phyloP scores from a whole-genome alignment of 2,329 filamentous ascomycete species.

The Pseudocercospora ulei region DNA sequence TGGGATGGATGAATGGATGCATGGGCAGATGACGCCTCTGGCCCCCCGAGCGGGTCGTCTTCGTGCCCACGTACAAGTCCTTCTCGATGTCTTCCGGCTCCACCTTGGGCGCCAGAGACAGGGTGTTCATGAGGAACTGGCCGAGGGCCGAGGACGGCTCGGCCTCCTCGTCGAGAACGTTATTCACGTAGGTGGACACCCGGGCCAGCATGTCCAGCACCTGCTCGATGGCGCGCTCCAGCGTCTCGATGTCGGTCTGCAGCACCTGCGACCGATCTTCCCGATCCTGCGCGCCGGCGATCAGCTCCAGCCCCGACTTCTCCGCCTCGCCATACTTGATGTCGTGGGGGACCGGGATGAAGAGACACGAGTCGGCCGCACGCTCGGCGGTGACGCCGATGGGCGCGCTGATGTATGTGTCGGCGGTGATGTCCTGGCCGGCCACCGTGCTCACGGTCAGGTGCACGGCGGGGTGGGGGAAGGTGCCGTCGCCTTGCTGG shows the following conservation, averaged over 20 bases:
- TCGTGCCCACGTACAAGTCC: conserved; percentile 60
- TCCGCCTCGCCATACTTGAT: conserved; percentile 77
- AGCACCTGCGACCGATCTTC: conserved; percentile 66
- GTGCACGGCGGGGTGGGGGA: conserved; percentile 93
- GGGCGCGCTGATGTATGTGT: conserved; percentile 89
- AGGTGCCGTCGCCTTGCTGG: conserved; percentile 91
- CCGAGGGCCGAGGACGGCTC: conserved; percentile 83
- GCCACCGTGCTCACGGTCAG: conserved; percentile 86
- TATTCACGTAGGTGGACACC: conserved; percentile 82
- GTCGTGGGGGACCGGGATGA: conserved; percentile 94
- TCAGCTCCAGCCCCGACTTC: conserved; percentile 68
- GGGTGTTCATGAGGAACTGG: conserved; percentile 88
- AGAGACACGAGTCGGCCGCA: conserved; percentile 89
- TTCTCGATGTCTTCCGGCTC: conserved; percentile 81
- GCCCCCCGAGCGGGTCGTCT: no score
- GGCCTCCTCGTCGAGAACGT: conserved; percentile 86
- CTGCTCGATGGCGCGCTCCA: conserved; percentile 77
- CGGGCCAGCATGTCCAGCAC: conserved; percentile 83
- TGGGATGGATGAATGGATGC: no score
- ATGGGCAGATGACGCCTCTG: no score
- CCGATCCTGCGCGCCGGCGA: conserved; percentile 67
- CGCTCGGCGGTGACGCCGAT: conserved; percentile 92
- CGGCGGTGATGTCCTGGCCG: conserved; percentile 76
- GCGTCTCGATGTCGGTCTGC: conserved; percentile 76
- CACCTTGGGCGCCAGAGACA: conserved; percentile 90